Evolutionary conservation across 2,329 filamentous ascomycete genomes (phyloP).

Genomic region (Colletotrichum eremochloae): DNA sequence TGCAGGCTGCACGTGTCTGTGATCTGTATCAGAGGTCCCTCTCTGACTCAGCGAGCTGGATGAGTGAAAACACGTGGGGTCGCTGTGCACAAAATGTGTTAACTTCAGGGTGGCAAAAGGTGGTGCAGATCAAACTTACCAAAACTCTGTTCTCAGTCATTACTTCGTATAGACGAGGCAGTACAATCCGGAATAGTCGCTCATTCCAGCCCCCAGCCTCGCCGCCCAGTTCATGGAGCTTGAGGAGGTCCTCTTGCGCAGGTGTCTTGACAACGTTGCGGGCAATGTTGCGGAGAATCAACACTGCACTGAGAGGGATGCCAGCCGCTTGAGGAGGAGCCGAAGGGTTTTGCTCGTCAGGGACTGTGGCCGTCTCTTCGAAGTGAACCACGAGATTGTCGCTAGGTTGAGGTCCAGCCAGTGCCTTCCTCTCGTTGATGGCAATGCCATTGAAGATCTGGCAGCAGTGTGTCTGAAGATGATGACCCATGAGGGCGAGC

Average conservation of each 20-base stretch:
- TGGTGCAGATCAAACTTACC: constrained; percentile 55
- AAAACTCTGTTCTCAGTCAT: constrained; percentile 76
- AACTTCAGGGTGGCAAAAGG: neutral
- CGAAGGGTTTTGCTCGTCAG: constrained; percentile 71
- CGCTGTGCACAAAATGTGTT: constrained; percentile 15
- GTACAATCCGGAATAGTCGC: constrained; percentile 74
- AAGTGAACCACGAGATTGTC: constrained; percentile 67
- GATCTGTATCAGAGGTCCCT: constrained; percentile 26
- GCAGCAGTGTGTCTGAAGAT: constrained; percentile 77
- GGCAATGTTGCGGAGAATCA: constrained; percentile 85
- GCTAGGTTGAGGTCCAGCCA: constrained; percentile 57
- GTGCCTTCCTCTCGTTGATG: constrained; percentile 34
- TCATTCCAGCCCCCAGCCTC: constrained; percentile 74
- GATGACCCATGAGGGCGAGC: constrained; percentile 68
- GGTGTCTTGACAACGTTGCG: constrained; percentile 74
- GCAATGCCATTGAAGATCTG: constrained; percentile 39
- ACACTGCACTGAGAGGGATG: constrained; percentile 81
- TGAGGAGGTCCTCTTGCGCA: constrained; percentile 66
- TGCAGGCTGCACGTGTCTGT: neutral
- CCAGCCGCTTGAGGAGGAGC: constrained; percentile 76
- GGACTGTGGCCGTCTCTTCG: constrained; percentile 68
- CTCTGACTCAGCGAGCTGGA: constrained; percentile 24
- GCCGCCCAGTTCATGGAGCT: constrained; percentile 60
- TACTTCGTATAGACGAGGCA: constrained; percentile 75
- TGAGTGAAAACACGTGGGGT: constrained; percentile 36